Percentiles rank a stretch among this genome's conserved stretches.
These are phyloP conservation scores for Keqinozyma sinolaborantium DNA, from an alignment of 1,139 yeast genomes.

Conservation along the genomic window DNA sequence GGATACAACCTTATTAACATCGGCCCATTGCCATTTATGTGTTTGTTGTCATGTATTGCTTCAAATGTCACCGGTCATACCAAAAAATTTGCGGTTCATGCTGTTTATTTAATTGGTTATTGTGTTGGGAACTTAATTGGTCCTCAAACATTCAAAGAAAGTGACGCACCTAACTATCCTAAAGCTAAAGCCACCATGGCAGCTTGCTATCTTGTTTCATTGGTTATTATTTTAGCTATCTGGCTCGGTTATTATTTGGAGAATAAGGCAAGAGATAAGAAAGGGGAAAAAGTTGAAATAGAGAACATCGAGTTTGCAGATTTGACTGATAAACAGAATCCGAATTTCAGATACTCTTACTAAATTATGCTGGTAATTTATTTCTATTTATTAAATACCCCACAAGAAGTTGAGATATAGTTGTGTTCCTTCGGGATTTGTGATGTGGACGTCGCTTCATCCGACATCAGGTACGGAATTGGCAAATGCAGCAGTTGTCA, in stretches of 20 bases:
- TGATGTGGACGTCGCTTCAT: no score
- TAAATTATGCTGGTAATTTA: no score
- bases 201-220: conserved; percentile 13
- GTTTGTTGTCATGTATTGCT: conserved; percentile 9
- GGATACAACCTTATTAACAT: not conserved
- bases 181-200: conserved; percentile 34
- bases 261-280: conserved; percentile 20
- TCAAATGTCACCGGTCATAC: conserved; percentile 16
- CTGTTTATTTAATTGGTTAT: conserved; percentile 47
- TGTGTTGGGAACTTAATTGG: conserved; percentile 67
- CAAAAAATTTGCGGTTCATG: conserved; percentile 16
- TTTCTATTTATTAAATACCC: no score
- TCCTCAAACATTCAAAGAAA: conserved; percentile 57
- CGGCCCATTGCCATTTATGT: conserved; percentile 1
- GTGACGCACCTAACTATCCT: conserved; percentile 48
- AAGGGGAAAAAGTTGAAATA: conserved; percentile 8
- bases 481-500: no score
- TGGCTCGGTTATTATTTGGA: conserved; percentile 22
- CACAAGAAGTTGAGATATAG: no score
- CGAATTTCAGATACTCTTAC: conserved; percentile 54
- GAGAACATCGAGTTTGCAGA: conserved; percentile 55
- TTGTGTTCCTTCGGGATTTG: no score
- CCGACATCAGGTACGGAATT: no score
- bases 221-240: conserved; percentile 16
- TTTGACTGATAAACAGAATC: conserved; percentile 62